Base-by-base conservation (phyloP, 352 stramenopile species). In the Blastocystis sp. region DNA sequence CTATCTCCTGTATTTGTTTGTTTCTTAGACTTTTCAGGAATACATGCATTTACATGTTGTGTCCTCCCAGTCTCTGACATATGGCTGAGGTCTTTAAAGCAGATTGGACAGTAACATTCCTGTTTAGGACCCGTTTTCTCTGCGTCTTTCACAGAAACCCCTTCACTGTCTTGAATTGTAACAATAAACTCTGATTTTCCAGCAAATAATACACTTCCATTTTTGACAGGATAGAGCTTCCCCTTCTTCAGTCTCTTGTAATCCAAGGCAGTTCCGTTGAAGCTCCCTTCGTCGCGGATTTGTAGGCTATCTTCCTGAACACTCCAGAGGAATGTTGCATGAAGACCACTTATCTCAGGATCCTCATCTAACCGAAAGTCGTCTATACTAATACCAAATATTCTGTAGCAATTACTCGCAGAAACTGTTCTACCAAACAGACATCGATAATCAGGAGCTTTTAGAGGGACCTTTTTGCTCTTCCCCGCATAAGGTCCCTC, bases 161-260 rank as follows among this genome's bases (percentile, higher is more conserved):
- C 53, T 30, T 26, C 24, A 7, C 68, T 26, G 13, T 85, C 73
- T 4, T 16, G 26, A 18, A 85, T 45, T 0, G 3, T 41, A 26
- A 85, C 43, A 26, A 85, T 37, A 30, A 85, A 85, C 24, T 85
- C 68, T 8, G 73, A 85, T 47, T 85, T 85, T 43, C 73, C 73
- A 13, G 73, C 73, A 54, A 68, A 54, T 26, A 85, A 55, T 18
- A 37, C n/a, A n/a, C 50, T 85, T 43, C 73, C 73, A 30, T 16
- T 50, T 34, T 69, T 66, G 13, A 85, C 73, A 45, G 13, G 11
- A 43, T 85, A 85, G 37, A 50, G 24, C 73, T 68, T 68, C 13
- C 73, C 73, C 18, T 56, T 56, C 8, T 66, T 53, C 47, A 85
- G 26, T 20, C 65, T 68, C 47, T 85, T 66, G 37, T 43, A 85